Evolutionary conservation across 2,329 filamentous ascomycete genomes (phyloP), one percentile per base, ranked within the genome.

Genomic region (Monilinia fructigena): DNA sequence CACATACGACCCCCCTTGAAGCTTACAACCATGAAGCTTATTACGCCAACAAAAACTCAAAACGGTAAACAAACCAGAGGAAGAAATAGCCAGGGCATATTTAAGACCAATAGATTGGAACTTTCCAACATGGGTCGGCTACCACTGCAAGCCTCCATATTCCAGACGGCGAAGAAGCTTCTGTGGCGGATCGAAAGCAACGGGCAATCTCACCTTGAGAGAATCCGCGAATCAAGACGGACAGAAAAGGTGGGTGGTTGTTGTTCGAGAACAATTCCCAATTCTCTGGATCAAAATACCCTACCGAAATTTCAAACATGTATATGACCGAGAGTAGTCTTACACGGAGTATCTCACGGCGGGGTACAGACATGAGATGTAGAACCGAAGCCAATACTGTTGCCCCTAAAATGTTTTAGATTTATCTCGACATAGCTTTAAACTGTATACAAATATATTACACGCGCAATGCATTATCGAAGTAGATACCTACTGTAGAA

Each of bases 41-140:
- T 47, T 47, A 26, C 20, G 45, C 12, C 42, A 38, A 40, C 10
- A 14, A 38, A 38, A 59, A 59, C 63, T 58, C n/a, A 23, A 58
- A 64, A 42, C 38, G 53, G 28, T 18, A 64, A 54, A 40, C 14
- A n/a, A 58, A 58, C 26, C n/a, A 35, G 14, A 35, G 54, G n/a
- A 58, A 56, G 23, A 31, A 8, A 20, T 26, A 28, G 12, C 11
- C 14, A 48, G 2, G 12, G 20, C 42, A 31, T 2, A 18, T 48
- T 18, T n/a, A 18, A 18, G 45, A 16, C 56, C 42, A 59, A 47
- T 59, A 14, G 1, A 35, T 11, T 5, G 8, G 28, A 16, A 14
- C 20, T 23, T 48, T 48, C 42, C 26, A 48, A 35, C 18, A 35
- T 23, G n/a, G 45, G 28, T 42, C 4, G 55, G 18, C 23, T 0